Percentiles rank a stretch among this genome's conserved stretches.
These are phyloP conservation scores for Colletotrichum noveboracense DNA, from an alignment of 2,329 filamentous ascomycete genomes.

Conservation along the genomic window DNA sequence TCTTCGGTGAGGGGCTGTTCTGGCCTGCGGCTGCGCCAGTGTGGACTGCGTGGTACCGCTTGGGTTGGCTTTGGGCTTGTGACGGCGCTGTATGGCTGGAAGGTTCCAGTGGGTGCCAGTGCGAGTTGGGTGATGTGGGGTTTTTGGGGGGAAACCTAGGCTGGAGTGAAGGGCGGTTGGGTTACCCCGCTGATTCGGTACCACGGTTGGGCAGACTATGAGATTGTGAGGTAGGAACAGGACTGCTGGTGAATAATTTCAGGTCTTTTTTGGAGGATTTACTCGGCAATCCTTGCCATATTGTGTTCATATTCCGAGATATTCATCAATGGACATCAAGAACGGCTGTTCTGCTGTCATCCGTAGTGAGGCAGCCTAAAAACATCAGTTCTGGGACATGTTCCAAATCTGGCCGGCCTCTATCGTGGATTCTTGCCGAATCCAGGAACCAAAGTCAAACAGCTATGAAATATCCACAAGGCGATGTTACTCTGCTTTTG, in stretches of 20 bases:
- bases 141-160: neutral
- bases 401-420: too few relatives aligned
- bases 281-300: too few relatives aligned
- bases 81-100: conserved; percentile 18
- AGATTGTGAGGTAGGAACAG: neutral
- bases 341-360: neutral
- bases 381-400: too few relatives aligned
- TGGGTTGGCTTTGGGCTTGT: neutral
- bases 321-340: too few relatives aligned
- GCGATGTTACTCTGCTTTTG: neutral
- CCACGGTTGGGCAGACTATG: neutral
- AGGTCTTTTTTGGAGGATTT: too few relatives aligned
- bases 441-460: neutral
- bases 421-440: neutral
- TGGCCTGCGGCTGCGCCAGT: neutral
- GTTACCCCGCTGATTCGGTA: conserved; percentile 12
- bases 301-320: too few relatives aligned
- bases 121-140: neutral
- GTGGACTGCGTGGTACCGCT: neutral
- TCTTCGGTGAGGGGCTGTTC: neutral
- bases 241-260: neutral
- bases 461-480: neutral
- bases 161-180: neutral
- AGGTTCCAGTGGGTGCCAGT: conserved; percentile 17
- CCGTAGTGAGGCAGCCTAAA: neutral